Evolutionary conservation across 768 basidiomycete species (phyloP).

Genomic region (Dacryopinax primogenitus): DNA sequence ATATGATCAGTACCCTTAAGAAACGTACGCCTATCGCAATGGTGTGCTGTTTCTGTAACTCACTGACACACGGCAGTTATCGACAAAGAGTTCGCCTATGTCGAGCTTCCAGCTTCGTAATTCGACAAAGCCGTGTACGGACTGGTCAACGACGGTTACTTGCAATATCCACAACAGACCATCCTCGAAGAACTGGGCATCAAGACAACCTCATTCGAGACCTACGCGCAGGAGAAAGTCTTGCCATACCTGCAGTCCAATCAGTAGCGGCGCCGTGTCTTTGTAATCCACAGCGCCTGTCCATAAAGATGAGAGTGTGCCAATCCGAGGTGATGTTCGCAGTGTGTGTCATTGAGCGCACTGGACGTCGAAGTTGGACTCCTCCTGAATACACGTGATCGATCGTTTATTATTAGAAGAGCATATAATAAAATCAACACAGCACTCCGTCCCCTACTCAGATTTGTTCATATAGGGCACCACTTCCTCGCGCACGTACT

Average conservation of each 20-base stretch:
- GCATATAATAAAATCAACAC: too few relatives aligned
- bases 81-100: neutral
- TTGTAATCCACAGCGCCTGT: too few relatives aligned
- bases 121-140: neutral
- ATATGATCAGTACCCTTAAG: neutral
- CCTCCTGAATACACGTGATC: too few relatives aligned
- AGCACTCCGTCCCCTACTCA: too few relatives aligned
- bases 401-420: too few relatives aligned
- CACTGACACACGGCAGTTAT: neutral
- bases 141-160: neutral
- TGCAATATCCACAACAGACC: neutral
- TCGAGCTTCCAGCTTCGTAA: neutral
- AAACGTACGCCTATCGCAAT: slow-evolving; percentile 7
- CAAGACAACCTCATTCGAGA: neutral
- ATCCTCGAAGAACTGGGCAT: neutral
- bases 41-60: neutral
- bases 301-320: too few relatives aligned
- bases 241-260: neutral
- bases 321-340: too few relatives aligned
- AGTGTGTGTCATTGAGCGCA: too few relatives aligned
- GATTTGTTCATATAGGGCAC: neutral
- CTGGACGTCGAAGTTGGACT: too few relatives aligned
- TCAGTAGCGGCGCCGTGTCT: too few relatives aligned
- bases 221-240: neutral
- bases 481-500: neutral